A percentile compares a stretch with the other conserved stretches of the same genome.
Evolutionary conservation across 176 grass and related monocot genomes (phyloP).

Genomic region (Echinochloa phyllopogon): DNA sequence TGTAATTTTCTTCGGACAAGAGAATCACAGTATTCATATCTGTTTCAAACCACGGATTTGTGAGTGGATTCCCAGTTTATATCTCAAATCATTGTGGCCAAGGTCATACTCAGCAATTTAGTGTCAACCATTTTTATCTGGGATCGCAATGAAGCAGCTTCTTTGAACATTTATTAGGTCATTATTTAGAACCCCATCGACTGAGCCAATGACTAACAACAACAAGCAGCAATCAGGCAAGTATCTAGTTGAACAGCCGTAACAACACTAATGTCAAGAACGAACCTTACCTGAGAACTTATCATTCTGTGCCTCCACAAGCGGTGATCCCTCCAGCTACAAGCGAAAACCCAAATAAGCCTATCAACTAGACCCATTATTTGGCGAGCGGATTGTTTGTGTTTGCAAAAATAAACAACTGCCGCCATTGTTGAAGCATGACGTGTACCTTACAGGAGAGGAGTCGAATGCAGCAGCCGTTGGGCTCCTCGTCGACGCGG

Average conservation of each 20-base stretch:
- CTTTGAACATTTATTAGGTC: neutral
- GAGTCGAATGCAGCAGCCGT: conserved; percentile 87
- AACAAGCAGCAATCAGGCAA: neutral
- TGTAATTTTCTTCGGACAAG: neutral
- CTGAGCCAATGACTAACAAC: neutral
- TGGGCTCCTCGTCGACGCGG: conserved; percentile 81
- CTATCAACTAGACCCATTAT: neutral
- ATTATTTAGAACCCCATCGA: neutral
- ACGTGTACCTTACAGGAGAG: conserved; percentile 75
- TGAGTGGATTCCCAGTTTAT: neutral
- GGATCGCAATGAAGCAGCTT: neutral
- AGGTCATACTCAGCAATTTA: neutral
- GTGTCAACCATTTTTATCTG: neutral
- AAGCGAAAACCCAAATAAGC: neutral
- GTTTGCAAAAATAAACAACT: neutral
- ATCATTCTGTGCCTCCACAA: conserved; percentile 96
- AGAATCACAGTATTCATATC: neutral
- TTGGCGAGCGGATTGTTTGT: neutral
- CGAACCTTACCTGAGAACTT: conserved; percentile 81
- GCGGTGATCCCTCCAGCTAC: conserved; percentile 88
- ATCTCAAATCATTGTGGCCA: neutral
- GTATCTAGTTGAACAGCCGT: neutral
- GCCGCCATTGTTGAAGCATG: neutral
- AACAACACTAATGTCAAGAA: neutral
- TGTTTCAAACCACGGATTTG: neutral